phyloP scores from a whole-genome alignment of 2,329 filamentous ascomycete species.

The Lizonia empirigonia region DNA sequence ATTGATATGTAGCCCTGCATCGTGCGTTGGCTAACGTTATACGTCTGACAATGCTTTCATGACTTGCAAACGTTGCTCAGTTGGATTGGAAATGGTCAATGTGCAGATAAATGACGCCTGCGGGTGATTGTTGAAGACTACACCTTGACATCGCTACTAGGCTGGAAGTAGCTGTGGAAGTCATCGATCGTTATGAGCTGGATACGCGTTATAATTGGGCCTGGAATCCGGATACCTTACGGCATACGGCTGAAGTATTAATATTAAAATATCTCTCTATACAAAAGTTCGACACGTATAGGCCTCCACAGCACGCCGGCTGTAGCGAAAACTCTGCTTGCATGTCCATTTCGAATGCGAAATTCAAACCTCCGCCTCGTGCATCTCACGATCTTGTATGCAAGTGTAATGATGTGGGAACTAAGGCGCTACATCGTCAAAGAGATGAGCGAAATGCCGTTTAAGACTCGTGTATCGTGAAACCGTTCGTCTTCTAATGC shows the following conservation, averaged over 20 bases:
- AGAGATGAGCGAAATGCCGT: not conserved
- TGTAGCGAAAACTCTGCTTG: not conserved
- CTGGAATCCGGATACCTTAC: not conserved
- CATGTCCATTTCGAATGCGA: not conserved
- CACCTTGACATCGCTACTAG: no score
- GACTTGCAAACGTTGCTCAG: no score
- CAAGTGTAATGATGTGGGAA: not conserved
- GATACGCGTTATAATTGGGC: not conserved
- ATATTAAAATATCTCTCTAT: conserved; percentile 10
- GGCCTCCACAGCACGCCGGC: not conserved
- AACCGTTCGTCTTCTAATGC: not conserved
- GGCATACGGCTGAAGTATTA: not conserved
- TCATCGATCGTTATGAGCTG: no score
- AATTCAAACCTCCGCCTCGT: not conserved
- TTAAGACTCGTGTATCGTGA: conserved; percentile 4
- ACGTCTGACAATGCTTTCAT: no score
- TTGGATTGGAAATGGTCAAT: no score
- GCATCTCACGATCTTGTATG: not conserved
- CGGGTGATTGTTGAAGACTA: no score
- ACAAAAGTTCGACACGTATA: not conserved
- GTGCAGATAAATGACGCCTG: no score
- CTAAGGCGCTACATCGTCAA: not conserved
- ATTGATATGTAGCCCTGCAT: no score
- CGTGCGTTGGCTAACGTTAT: no score
- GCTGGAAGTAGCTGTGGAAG: no score